phyloP scores from a whole-genome alignment of 768 basidiomycete species.

The Artomyces pyxidatus region DNA sequence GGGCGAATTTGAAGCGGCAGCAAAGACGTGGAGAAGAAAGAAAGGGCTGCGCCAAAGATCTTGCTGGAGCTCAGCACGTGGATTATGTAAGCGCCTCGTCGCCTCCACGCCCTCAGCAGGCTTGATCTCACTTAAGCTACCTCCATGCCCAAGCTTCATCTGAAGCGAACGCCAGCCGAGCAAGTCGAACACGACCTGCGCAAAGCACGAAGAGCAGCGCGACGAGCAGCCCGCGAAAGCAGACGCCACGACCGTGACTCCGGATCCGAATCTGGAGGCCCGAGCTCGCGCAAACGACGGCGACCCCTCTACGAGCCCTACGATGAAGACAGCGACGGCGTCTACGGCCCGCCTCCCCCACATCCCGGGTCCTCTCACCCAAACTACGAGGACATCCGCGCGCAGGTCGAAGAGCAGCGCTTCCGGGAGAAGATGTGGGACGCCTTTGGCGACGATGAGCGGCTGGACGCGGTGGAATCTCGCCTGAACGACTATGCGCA shows the following conservation, averaged over 20 bases:
- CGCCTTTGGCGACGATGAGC: conserved; percentile 66
- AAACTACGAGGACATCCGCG: conserved; percentile 4
- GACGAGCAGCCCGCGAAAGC: conserved; percentile 28
- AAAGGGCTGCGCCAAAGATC: too few relatives aligned
- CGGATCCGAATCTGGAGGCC: too few relatives aligned
- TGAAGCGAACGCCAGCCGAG: conserved; percentile 33
- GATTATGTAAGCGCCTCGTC: too few relatives aligned
- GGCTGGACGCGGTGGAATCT: conserved; percentile 54
- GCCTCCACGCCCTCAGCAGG: too few relatives aligned
- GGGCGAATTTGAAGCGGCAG: too few relatives aligned
- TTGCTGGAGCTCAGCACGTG: too few relatives aligned
- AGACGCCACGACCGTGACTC: neutral
- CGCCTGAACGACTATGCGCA: conserved; percentile 62
- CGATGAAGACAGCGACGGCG: conserved; percentile 18
- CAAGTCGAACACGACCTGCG: conserved; percentile 27
- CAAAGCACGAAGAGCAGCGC: conserved; percentile 43
- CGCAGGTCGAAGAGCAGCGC: conserved; percentile 44
- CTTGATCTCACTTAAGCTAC: too few relatives aligned
- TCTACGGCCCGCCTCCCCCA: conserved; percentile 23
- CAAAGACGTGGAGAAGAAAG: too few relatives aligned
- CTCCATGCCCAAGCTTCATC: conserved; percentile 22
- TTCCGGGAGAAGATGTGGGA: conserved; percentile 71
- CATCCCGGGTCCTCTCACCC: conserved; percentile 16
- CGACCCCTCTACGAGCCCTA: conserved; percentile 10
- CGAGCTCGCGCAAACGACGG: conserved; percentile 16